Evolutionary conservation across 441 rosid genomes (phyloP).

Genomic region (Breynia disticha): DNA sequence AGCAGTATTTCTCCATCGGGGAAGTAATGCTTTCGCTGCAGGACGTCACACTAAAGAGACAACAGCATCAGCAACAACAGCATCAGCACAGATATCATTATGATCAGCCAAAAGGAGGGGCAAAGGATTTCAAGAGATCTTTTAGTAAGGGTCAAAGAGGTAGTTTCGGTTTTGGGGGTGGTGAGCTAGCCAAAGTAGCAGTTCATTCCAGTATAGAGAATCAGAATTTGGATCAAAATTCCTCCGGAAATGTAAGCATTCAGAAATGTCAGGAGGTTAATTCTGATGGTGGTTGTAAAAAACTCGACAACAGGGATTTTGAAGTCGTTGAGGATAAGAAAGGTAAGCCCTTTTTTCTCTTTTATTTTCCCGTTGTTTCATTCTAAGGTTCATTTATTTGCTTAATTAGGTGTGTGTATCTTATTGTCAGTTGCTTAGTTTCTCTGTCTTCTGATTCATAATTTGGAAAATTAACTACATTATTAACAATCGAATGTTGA

Average conservation of each 20-base stretch:
- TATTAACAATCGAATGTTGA: too few relatives aligned
- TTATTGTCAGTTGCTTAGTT: neutral
- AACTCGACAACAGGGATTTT: slow-evolving; percentile 22
- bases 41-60: slow-evolving; percentile 50
- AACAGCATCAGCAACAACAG: slow-evolving; percentile 28
- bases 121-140: slow-evolving; percentile 44
- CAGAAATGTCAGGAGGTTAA: slow-evolving; percentile 32
- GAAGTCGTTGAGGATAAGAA: slow-evolving; percentile 29
- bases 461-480: too few relatives aligned
- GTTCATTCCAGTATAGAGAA: slow-evolving; percentile 24
- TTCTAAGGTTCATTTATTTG: slow-evolving; percentile 5
- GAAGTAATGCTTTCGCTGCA: slow-evolving; percentile 56
- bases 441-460: neutral
- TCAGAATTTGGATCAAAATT: slow-evolving; percentile 25
- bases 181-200: slow-evolving; percentile 30
- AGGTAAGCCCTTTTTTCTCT: too few relatives aligned
- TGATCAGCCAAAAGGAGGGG: slow-evolving; percentile 48
- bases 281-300: slow-evolving; percentile 19
- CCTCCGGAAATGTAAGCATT: slow-evolving; percentile 15
- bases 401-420: neutral
- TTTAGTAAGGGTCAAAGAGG: slow-evolving; percentile 39
- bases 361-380: too few relatives aligned
- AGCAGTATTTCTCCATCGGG: slow-evolving; percentile 57
- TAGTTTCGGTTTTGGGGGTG: slow-evolving; percentile 19
- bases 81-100: slow-evolving; percentile 19